Conservation (phyloP, 345 rosid species). For the Combretum micranthum region DNA sequence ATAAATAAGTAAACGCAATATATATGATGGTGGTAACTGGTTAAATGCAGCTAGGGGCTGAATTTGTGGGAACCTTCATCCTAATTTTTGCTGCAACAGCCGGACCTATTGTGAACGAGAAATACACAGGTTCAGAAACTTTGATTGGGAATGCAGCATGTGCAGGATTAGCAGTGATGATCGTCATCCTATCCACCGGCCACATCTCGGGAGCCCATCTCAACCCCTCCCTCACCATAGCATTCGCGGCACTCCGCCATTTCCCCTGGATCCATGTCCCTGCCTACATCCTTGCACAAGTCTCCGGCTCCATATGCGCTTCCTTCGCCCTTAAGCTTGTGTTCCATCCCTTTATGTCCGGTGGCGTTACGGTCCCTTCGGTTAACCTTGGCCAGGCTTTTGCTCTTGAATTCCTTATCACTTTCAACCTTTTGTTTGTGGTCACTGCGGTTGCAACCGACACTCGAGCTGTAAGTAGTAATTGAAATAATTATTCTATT, state of each 20-base stretch:
- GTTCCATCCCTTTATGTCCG: slow-evolving; percentile 80
- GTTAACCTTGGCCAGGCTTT: slow-evolving; percentile 76
- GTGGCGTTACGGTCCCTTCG: slow-evolving; percentile 95
- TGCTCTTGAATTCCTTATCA: slow-evolving; percentile 88
- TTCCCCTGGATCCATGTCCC: slow-evolving; percentile 96
- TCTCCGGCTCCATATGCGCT: slow-evolving; percentile 87
- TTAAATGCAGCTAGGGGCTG: slow-evolving; percentile 79
- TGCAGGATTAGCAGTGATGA: slow-evolving; percentile 90
- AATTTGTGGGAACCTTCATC: slow-evolving; percentile 94
- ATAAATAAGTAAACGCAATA: background rate
- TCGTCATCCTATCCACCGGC: slow-evolving; percentile 80
- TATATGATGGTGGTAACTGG: background rate
- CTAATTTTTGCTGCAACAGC: slow-evolving; percentile 89
- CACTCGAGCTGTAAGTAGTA: slow-evolving; percentile 77
- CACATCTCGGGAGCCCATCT: slow-evolving; percentile 97
- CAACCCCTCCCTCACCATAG: slow-evolving; percentile 87
- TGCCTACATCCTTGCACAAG: slow-evolving; percentile 79
- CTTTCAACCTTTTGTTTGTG: slow-evolving; percentile 82
- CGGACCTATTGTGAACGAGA: slow-evolving; percentile 89
- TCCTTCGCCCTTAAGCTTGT: slow-evolving; percentile 87
- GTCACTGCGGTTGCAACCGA: slow-evolving; percentile 97
- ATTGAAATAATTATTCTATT: background rate
- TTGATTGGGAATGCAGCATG: slow-evolving; percentile 90
- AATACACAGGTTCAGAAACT: slow-evolving; percentile 61
- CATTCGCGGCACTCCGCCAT: slow-evolving; percentile 81